phyloP scores from a whole-genome alignment of 257 asterid genomes.

The Plantago elongata region DNA sequence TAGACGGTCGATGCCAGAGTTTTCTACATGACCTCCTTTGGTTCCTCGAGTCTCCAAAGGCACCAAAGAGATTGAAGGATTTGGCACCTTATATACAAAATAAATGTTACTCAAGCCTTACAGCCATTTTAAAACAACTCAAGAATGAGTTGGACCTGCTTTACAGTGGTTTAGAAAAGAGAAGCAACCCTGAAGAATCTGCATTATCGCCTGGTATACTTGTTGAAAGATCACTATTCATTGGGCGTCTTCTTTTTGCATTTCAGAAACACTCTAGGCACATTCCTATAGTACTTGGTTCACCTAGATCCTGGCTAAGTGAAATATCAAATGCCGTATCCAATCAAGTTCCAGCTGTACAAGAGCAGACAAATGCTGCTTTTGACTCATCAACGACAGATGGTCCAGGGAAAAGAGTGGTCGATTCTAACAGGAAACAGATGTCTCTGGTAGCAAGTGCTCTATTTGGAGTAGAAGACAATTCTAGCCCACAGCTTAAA shows the following conservation, averaged over 20 bases:
- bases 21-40: constrained; percentile 76
- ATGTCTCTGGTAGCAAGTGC: constrained; percentile 60
- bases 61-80: constrained; percentile 70
- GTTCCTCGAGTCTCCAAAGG: constrained; percentile 91
- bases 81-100: constrained; percentile 78
- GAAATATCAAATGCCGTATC: constrained; percentile 39
- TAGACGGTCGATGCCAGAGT: constrained; percentile 72
- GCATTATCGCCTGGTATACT: constrained; percentile 51
- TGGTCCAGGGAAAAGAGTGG: constrained; percentile 55
- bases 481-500: constrained; percentile 76
- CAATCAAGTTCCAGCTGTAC: constrained; percentile 33
- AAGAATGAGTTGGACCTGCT: constrained; percentile 70
- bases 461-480: constrained; percentile 72
- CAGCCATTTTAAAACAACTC: constrained; percentile 57
- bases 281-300: constrained; percentile 85
- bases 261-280: constrained; percentile 92
- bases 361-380: constrained; percentile 38
- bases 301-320: constrained; percentile 86
- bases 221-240: constrained; percentile 81
- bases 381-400: constrained; percentile 41
- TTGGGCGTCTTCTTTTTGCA: constrained; percentile 90
- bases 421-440: constrained; percentile 67
- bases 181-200: constrained; percentile 37
- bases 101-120: constrained; percentile 70
- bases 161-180: constrained; percentile 42